These are phyloP conservation scores for Penicillium sp. DNA, from an alignment of 2,329 filamentous ascomycete genomes.

Conservation along the genomic window DNA sequence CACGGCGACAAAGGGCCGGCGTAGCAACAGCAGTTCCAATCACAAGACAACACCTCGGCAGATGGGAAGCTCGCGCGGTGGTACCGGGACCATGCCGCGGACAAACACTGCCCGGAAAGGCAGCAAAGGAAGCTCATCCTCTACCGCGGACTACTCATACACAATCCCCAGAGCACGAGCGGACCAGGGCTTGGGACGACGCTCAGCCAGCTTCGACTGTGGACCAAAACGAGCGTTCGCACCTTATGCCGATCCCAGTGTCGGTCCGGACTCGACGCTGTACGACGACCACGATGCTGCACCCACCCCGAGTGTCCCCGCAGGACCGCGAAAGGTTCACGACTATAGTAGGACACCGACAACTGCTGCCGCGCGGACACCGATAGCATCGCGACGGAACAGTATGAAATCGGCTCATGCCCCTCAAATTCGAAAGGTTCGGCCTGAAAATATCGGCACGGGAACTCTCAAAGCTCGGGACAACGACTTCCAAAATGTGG, in stretches of 20 bases:
- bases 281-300: conserved; percentile 63
- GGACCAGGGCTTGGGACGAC: conserved; percentile 28
- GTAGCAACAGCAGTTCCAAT: conserved; percentile 74
- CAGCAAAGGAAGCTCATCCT: conserved; percentile 66
- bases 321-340: conserved; percentile 57
- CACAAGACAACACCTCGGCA: conserved; percentile 53
- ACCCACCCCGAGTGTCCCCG: conserved; percentile 74
- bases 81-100: conserved; percentile 19
- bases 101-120: conserved; percentile 45
- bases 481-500: conserved; percentile 23
- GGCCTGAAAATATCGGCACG: conserved; percentile 35
- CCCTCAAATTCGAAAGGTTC: conserved; percentile 29
- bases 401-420: conserved; percentile 39
- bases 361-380: conserved; percentile 24
- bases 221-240: conserved; percentile 29
- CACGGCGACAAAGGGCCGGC: conserved; percentile 44
- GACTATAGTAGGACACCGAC: conserved; percentile 22
- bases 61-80: conserved; percentile 53
- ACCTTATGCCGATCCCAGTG: conserved; percentile 16
- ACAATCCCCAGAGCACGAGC: conserved; percentile 29
- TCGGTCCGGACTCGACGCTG: conserved; percentile 20
- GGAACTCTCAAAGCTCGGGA: conserved; percentile 27
- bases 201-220: conserved; percentile 41
- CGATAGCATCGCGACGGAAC: conserved; percentile 33
- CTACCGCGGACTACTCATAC: conserved; percentile 65